phyloP scores from a whole-genome alignment of 352 stramenopile genomes.

The Discostella stelligera region DNA sequence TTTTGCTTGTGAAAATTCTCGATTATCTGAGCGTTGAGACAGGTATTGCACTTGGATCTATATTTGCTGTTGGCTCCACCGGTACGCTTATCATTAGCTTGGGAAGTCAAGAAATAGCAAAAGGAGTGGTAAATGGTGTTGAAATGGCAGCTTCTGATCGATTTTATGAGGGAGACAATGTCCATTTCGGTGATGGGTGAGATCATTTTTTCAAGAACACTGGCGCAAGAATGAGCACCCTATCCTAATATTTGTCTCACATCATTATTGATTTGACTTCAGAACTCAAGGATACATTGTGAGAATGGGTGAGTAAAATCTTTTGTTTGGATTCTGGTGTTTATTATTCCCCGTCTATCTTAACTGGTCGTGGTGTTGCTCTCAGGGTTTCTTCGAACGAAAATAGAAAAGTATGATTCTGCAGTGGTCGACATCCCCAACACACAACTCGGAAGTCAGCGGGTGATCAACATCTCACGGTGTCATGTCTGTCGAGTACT shows the following conservation, averaged over 20 bases:
- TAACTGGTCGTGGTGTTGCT: neutral
- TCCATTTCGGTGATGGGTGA: constrained; percentile 45
- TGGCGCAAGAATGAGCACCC: neutral
- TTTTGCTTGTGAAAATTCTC: constrained; percentile 37
- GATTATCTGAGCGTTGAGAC: constrained; percentile 29
- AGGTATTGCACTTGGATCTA: constrained; percentile 15
- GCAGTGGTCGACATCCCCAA: constrained; percentile 31
- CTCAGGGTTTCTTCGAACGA: constrained; percentile 21
- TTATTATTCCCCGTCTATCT: neutral
- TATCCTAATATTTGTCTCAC: neutral
- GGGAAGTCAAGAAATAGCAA: constrained; percentile 46
- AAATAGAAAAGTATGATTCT: constrained; percentile 31
- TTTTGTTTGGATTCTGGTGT: neutral
- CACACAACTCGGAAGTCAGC: constrained; percentile 22
- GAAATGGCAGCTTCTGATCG: constrained; percentile 32
- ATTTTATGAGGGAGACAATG: constrained; percentile 43
- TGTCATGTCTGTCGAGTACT: constrained; percentile 16
- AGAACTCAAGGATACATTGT: constrained; percentile 31
- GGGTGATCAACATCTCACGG: constrained; percentile 23
- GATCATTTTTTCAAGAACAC: neutral
- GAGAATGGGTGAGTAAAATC: constrained; percentile 14
- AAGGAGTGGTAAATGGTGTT: constrained; percentile 47
- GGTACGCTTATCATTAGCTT: constrained; percentile 52
- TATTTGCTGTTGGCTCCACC: constrained; percentile 41
- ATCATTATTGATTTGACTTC: neutral